Conservation (phyloP, 371 early-diverging fungal species). For the Funneliformis caledonium region DNA sequence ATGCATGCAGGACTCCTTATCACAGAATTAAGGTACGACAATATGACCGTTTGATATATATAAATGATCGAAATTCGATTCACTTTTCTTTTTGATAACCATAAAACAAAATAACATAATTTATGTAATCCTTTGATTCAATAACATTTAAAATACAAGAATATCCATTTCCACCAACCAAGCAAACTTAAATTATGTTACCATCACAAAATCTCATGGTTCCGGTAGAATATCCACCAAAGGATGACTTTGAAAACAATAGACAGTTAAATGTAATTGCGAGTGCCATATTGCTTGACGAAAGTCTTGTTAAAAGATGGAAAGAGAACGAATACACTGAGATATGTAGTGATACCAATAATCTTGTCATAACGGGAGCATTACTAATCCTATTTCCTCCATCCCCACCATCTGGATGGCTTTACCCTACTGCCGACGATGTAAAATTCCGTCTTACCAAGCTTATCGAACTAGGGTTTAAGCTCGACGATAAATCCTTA, state of each 20-base stretch:
- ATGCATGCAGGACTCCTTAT: too few relatives aligned
- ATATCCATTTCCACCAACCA: too few relatives aligned
- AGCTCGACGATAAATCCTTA: background rate
- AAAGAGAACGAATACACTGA: constrained; percentile 19
- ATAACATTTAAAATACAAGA: too few relatives aligned
- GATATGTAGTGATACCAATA: background rate
- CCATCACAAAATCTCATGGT: too few relatives aligned
- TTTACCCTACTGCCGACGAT: background rate
- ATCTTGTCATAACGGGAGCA: background rate
- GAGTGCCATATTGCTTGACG: constrained; percentile 15
- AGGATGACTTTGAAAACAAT: constrained; percentile 28
- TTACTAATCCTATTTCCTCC: constrained; percentile 13
- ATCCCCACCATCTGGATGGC: background rate
- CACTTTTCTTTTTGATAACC: too few relatives aligned
- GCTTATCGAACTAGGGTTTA: background rate
- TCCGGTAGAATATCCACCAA: constrained; percentile 12
- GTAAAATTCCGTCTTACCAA: background rate
- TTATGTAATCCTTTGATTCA: too few relatives aligned
- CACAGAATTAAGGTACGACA: too few relatives aligned
- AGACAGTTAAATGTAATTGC: background rate
- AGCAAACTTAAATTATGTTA: background rate
- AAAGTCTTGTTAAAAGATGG: background rate
- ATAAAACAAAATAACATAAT: too few relatives aligned
- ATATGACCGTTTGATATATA: too few relatives aligned
- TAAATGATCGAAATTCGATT: too few relatives aligned